These are phyloP conservation scores for Phyllostachys edulis DNA, from an alignment of 176 grass and related monocot genomes.

Conservation along the genomic window DNA sequence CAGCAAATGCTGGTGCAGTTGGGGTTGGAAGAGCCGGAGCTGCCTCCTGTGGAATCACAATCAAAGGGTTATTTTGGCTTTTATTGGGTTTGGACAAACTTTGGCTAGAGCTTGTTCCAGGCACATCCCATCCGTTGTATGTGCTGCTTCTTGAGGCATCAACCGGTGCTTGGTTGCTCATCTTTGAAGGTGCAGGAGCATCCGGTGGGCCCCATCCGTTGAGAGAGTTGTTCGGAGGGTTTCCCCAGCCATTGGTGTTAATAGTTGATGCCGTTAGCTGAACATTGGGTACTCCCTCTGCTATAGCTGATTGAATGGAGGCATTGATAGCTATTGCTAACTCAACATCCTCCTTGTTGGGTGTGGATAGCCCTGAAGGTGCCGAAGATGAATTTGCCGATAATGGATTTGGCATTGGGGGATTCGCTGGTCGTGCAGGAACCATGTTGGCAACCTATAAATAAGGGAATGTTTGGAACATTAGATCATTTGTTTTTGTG, in stretches of 20 bases:
- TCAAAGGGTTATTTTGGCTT: conserved; percentile 8
- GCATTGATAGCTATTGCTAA: conserved; percentile 91
- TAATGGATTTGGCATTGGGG: conserved; percentile 29
- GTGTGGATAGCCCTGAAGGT: conserved; percentile 35
- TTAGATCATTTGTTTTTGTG: background rate
- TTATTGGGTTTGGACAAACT: conserved; percentile 29
- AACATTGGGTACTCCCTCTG: conserved; percentile 72
- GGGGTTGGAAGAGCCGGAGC: conserved; percentile 34
- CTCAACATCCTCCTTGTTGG: conserved; percentile 68
- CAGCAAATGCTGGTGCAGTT: conserved; percentile 69
- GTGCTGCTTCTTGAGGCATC: conserved; percentile 58
- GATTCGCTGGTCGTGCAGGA: conserved; percentile 35
- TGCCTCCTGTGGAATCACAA: conserved; percentile 29
- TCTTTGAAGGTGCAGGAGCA: conserved; percentile 40
- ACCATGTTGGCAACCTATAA: conserved; percentile 44
- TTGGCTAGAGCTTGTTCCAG: conserved; percentile 49
- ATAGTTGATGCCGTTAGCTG: conserved; percentile 36
- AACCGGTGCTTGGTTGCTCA: conserved; percentile 13
- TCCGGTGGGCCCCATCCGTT: conserved; percentile 62
- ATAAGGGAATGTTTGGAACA: conserved; percentile 7
- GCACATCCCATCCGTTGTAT: conserved; percentile 58
- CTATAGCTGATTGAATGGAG: conserved; percentile 81
- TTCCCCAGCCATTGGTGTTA: conserved; percentile 53
- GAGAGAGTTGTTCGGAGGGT: conserved; percentile 43
- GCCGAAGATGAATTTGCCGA: conserved; percentile 24